Evolutionary conservation across 768 basidiomycete genomes (phyloP).

Genomic region (Lactarius sanguifluus): DNA sequence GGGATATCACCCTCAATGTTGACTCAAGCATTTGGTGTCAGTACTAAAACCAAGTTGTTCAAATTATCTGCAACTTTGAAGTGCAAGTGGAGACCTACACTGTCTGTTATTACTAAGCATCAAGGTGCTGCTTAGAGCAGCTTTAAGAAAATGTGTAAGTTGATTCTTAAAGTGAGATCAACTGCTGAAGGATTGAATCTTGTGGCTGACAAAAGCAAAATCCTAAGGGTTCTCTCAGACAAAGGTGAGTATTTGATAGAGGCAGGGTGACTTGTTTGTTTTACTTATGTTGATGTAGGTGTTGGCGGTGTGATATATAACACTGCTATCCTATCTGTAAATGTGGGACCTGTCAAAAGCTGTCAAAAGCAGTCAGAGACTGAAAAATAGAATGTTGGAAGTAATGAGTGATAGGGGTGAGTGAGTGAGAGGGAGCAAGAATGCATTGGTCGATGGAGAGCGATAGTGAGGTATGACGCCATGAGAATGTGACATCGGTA

Average conservation of each 20-base stretch:
- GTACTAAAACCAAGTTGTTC: background rate
- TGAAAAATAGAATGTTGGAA: too few species aligned
- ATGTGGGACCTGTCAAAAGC: too few species aligned
- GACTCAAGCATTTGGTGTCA: background rate
- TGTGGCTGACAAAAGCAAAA: background rate
- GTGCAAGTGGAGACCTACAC: constrained; percentile 3
- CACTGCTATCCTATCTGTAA: too few species aligned
- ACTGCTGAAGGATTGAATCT: background rate
- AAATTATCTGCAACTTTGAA: background rate
- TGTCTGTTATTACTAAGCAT: background rate
- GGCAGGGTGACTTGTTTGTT: background rate
- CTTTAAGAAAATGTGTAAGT: constrained; percentile 11
- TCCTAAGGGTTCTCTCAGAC: background rate
- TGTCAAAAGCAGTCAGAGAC: too few species aligned
- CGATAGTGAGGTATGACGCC: too few species aligned
- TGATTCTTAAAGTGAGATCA: background rate
- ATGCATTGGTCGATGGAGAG: too few species aligned
- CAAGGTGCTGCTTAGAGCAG: background rate
- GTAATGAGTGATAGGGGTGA: too few species aligned
- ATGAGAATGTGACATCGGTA: too few species aligned
- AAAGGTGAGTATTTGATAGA: constrained; percentile 3
- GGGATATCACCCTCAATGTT: too few species aligned
- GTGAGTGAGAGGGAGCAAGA: too few species aligned
- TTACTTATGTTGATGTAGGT: constrained; percentile 5
- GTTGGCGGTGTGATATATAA: background rate